Base-by-base conservation (phyloP, 768 basidiomycete genomes). In the Podaxis mareebaensis region DNA sequence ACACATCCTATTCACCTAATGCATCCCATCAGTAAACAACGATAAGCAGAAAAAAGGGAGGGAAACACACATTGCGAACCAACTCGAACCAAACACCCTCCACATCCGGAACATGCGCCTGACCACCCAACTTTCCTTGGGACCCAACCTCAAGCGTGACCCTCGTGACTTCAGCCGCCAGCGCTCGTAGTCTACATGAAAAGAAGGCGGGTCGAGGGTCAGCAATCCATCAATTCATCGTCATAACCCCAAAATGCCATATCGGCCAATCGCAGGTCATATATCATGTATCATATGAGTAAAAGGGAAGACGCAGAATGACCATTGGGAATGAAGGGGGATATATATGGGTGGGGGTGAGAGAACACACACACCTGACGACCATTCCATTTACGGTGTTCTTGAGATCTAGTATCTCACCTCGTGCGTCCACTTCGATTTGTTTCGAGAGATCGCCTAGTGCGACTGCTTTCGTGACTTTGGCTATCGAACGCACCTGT, bases 381-480 rank as follows among this genome's bases (percentile, higher is more conserved):
- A 85, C 83, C 84, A 85, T 85, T 68, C 82, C 82, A 71, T 85
- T 86, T 55, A 86, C 83, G 26, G 83, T 85, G 66, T 83, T 83
- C 72, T 83, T 93, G 72, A 94, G 78, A 73, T 93, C 91, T 64
- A 91, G 77, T 61, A 98, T 96, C 76, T 98, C 95, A 20, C 95
- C 95, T 26, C 88, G 83, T 11, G 89, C 91, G 70, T 95, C 93
- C 68, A 96, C 95, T 63, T 94, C 92, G 69, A 98, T 96, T 72
- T 92, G 93, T 74, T 92, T 92, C 56, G 86, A 89, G 68, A 95
- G 77, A 75, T 98, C 95, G 24, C 95, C 95, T 56, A 90, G 77
- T 0, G 95, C 95, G 72, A 97, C 95, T 4, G 95, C 96, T 76
- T 93, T 95, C 20, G 96, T 97, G 65, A 98, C 96, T 65, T 88